Evolutionary conservation across 495 filamentous ascomycete species (phyloP).

Genomic region (Lophiotrema nucula): DNA sequence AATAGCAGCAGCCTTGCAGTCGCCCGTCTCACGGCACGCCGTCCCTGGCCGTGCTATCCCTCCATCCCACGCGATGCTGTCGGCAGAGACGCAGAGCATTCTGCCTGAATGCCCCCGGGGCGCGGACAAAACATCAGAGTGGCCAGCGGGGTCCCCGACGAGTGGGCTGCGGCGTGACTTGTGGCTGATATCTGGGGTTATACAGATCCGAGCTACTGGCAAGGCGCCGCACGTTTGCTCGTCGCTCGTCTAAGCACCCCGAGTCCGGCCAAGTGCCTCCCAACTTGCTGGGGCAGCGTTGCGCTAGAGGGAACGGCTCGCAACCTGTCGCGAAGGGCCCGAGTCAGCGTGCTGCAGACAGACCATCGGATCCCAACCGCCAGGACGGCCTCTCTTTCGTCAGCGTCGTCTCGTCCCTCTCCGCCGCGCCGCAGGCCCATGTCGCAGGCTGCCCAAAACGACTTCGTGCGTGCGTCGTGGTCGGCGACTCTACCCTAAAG

Average conservation of each 20-base stretch:
- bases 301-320: slow-evolving; percentile 1
- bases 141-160: slow-evolving; percentile 28
- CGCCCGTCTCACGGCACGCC: slow-evolving; percentile 5
- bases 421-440: background rate
- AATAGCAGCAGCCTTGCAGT: too few relatives aligned
- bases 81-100: too few relatives aligned
- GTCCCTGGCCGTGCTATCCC: slow-evolving; percentile 14
- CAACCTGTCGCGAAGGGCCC: slow-evolving; percentile 6
- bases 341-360: slow-evolving; percentile 29
- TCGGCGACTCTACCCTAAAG: slow-evolving; percentile 16
- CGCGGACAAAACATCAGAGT: too few relatives aligned
- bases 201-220: too few relatives aligned
- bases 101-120: too few relatives aligned
- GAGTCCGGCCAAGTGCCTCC: slow-evolving; percentile 10
- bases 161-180: slow-evolving; percentile 10
- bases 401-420: background rate
- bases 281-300: slow-evolving; percentile 15
- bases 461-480: slow-evolving; percentile 22
- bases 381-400: slow-evolving; percentile 6
- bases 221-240: slow-evolving; percentile 19
- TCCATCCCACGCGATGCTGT: slow-evolving; percentile 20
- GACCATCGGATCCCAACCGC: slow-evolving; percentile 16
- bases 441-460: slow-evolving; percentile 9
- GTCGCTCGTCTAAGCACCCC: slow-evolving; percentile 19
- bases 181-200: slow-evolving; percentile 32